Evolutionary conservation across 352 stramenopile genomes (phyloP).

Genomic region (Globisporangium paddicum): DNA sequence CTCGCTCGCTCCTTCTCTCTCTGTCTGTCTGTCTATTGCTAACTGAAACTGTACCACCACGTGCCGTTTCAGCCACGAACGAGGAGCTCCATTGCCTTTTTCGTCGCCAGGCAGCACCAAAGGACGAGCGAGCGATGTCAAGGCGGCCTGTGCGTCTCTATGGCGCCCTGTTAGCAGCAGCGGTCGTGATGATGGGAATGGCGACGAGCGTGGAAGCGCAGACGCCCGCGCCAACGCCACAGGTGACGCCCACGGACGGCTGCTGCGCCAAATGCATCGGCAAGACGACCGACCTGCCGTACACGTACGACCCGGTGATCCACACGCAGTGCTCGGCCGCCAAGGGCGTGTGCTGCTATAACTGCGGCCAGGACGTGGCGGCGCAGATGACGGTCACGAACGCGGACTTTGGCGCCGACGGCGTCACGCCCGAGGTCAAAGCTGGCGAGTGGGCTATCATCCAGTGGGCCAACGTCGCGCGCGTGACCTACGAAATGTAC

Average conservation of each 20-base stretch:
- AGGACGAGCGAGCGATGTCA: no score
- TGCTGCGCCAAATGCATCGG: constrained; percentile 68
- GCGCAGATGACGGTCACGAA: constrained; percentile 22
- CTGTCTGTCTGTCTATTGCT: no score
- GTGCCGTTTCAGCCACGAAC: no score
- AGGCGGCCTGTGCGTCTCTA: not conserved
- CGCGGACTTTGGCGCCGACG: constrained; percentile 38
- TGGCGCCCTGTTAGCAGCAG: not conserved
- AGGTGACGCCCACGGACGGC: constrained; percentile 25
- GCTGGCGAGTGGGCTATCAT: constrained; percentile 35
- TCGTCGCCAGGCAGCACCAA: no score
- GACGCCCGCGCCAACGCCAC: constrained; percentile 10
- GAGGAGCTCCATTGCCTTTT: no score
- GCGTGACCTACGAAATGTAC: constrained; percentile 38
- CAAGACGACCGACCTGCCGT: constrained; percentile 46
- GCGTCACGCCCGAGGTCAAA: constrained; percentile 44
- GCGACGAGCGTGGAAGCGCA: not conserved
- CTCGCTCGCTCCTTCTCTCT: not conserved
- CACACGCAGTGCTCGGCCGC: constrained; percentile 45
- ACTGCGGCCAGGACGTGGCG: constrained; percentile 32
- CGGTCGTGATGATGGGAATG: no score
- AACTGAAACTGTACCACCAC: no score
- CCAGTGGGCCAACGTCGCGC: constrained; percentile 23
- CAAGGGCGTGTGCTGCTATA: constrained; percentile 66
- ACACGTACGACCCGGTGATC: constrained; percentile 67